These are phyloP conservation scores for Camillea tinctor DNA, from an alignment of 2,329 filamentous ascomycete genomes.

Conservation along the genomic window DNA sequence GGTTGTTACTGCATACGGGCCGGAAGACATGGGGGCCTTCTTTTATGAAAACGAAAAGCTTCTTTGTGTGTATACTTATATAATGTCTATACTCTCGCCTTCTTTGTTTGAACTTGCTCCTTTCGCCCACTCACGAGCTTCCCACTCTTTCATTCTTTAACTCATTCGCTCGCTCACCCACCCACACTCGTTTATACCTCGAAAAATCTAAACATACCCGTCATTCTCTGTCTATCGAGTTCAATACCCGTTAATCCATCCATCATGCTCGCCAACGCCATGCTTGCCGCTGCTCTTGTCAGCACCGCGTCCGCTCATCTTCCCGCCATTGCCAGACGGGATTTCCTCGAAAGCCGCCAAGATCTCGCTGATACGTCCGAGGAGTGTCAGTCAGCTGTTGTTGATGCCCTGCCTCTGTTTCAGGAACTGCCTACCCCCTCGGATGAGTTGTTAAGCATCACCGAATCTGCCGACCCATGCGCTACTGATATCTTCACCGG, in stretches of 20 bases:
- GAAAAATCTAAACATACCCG: neutral
- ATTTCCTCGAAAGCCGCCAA: conserved; percentile 20
- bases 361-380: conserved; percentile 3
- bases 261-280: conserved; percentile 13
- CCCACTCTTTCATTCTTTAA: neutral
- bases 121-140: neutral
- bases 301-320: conserved; percentile 19
- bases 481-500: conserved; percentile 21
- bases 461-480: conserved; percentile 21
- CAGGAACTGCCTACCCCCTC: conserved; percentile 19
- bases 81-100: neutral
- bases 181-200: neutral
- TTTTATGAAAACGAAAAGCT: neutral
- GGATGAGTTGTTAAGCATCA: conserved; percentile 11
- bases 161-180: neutral
- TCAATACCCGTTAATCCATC: neutral
- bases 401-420: conserved; percentile 16
- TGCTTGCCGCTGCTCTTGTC: conserved; percentile 16
- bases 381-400: conserved; percentile 21
- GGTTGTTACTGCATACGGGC: no score
- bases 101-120: neutral
- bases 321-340: conserved; percentile 17
- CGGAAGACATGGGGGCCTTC: neutral
- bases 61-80: neutral
- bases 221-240: neutral